Evolutionary conservation across 257 asterid genomes (phyloP).

Genomic region (Jaltomata sinuosa): DNA sequence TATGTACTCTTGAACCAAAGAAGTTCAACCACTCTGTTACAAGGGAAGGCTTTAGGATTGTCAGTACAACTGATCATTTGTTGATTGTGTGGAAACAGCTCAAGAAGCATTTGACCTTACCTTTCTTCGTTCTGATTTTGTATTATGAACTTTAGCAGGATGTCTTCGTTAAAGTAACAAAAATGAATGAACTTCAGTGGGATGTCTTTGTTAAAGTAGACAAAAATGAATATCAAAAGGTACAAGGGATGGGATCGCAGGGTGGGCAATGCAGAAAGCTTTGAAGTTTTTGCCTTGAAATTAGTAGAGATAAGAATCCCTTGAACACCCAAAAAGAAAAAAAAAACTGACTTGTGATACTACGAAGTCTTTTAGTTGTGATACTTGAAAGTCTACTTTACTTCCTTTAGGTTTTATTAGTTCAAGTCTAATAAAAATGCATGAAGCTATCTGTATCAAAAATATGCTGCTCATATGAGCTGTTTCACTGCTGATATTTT

Average conservation of each 20-base stretch:
- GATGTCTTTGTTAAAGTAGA: not conserved
- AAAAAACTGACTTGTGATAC: not conserved
- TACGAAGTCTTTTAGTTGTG: not conserved
- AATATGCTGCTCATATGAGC: not conserved
- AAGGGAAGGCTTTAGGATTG: not conserved
- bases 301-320: not conserved
- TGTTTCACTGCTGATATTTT: not conserved
- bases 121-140: not conserved
- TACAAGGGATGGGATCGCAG: not conserved
- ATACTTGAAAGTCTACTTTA: not conserved
- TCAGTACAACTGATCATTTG: not conserved
- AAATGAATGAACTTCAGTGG: not conserved
- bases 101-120: not conserved
- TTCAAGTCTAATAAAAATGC: not conserved
- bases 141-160: not conserved
- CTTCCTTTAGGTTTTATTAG: not conserved
- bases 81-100: not conserved
- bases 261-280: not conserved
- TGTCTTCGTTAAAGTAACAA: not conserved
- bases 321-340: not conserved
- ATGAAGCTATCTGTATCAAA: not conserved
- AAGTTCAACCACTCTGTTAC: not conserved
- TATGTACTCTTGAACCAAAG: not conserved
- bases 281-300: not conserved
- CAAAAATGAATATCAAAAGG: not conserved